Evolutionary conservation across 2,329 filamentous ascomycete species (phyloP), one percentile per base, ranked within the genome.

Genomic region (Fusarium praegraminearum): DNA sequence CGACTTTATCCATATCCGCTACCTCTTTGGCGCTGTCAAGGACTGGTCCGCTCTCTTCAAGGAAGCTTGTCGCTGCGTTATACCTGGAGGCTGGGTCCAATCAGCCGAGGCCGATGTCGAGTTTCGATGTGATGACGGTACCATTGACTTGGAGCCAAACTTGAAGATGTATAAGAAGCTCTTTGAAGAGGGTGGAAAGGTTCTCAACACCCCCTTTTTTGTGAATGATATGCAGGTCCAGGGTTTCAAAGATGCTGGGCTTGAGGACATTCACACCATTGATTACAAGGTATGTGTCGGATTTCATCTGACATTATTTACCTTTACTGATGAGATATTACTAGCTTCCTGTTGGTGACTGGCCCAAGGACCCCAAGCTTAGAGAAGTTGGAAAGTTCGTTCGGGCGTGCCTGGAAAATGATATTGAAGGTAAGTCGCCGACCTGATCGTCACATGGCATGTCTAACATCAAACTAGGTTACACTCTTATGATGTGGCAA

Each of bases 371-470:
- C 10, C 35, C 53, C 0, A 65, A 46, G 1, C 35, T 68, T 1
- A 61, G 65, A 2, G 51, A 68, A 45, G 53, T 68, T 9, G 65
- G 65, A 7, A 32, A 47, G 11, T 66, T 46, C 16, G 63, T 66
- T 15, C 10, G 50, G 33, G 46, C 62, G 32, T 22, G 69, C 47
- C n/a, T 73, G 15, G 70, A 73, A 10, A 73, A 73, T 8, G 71
- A 73, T 13, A 24, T 72, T 4, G 71, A 73, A 41, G 71, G 69
- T 51, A 50, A 30, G n/a, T n/a, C n/a, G n/a, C n/a, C n/a, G n/a
- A n/a, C n/a, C n/a, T n/a, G n/a, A n/a, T n/a, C n/a, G n/a, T n/a
- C n/a, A n/a, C n/a, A n/a, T n/a, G n/a, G n/a, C n/a, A 12, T 30
- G 1, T 3, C 28, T 49, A 13, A 67, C 40, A 8, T 5, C 3